phyloP scores from a whole-genome alignment of 2,329 filamentous ascomycete genomes.

The Dactylellina parvicollis region DNA sequence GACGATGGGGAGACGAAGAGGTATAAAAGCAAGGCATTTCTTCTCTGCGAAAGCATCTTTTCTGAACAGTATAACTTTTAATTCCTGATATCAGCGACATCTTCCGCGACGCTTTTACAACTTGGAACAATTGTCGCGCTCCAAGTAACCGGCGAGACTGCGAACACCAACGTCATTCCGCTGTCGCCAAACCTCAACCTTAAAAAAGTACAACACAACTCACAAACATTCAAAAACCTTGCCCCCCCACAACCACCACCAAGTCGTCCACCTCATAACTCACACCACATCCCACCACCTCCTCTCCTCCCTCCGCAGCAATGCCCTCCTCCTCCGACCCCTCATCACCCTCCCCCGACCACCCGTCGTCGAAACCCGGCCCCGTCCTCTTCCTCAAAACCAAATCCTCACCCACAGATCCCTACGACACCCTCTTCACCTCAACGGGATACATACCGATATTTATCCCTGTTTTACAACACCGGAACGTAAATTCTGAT shows the following conservation, averaged over 20 bases:
- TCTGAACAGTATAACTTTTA: too few species aligned
- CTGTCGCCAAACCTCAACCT: neutral
- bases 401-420: conserved; percentile 75
- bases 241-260: neutral
- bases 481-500: conserved; percentile 71
- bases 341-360: neutral
- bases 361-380: neutral
- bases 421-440: conserved; percentile 76
- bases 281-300: conserved; percentile 1
- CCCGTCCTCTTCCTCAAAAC: conserved; percentile 82
- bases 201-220: neutral
- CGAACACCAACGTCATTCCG: too few species aligned
- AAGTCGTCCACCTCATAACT: neutral
- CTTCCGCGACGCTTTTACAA: too few species aligned
- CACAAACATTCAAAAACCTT: neutral
- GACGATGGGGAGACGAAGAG: neutral
- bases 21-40: neutral
- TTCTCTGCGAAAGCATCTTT: too few species aligned
- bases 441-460: conserved; percentile 69
- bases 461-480: conserved; percentile 81
- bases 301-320: neutral
- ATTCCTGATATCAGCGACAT: too few species aligned
- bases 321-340: neutral
- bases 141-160: too few species aligned
- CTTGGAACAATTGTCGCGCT: too few species aligned